Evolutionary conservation across 257 asterid species (phyloP).

Genomic region (Przewalskia tangutica): DNA sequence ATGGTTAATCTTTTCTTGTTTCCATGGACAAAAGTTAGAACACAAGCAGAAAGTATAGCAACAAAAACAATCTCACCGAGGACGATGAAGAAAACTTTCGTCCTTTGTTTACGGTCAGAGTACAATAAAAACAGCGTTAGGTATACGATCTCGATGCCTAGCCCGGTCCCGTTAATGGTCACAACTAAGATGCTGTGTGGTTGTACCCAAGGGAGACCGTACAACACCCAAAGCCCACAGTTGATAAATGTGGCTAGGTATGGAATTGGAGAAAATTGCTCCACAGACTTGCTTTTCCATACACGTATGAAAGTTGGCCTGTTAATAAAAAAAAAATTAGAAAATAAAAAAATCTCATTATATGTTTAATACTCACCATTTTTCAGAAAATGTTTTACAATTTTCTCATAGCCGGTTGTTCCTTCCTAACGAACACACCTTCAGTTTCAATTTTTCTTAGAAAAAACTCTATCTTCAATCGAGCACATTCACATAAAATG

Average conservation of each 20-base stretch:
- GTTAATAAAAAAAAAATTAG: not conserved
- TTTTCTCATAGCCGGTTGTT: too few relatives aligned
- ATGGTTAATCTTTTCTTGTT: conserved; percentile 45
- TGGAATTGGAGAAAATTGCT: conserved; percentile 69
- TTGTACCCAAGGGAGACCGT: conserved; percentile 74
- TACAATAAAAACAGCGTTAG: conserved; percentile 30
- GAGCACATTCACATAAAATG: too few relatives aligned
- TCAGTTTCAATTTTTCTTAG: too few relatives aligned
- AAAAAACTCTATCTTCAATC: too few relatives aligned
- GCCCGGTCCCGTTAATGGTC: conserved; percentile 64
- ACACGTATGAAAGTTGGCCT: conserved; percentile 66
- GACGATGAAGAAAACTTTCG: conserved; percentile 23
- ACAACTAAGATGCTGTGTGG: conserved; percentile 63
- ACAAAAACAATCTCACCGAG: conserved; percentile 34
- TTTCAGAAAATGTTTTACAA: too few relatives aligned
- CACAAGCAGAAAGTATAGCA: conserved; percentile 39
- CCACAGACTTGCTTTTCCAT: conserved; percentile 64
- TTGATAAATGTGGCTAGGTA: conserved; percentile 68
- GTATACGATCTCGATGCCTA: conserved; percentile 50
- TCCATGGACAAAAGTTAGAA: conserved; percentile 33
- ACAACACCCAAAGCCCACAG: conserved; percentile 74
- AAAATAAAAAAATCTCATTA: too few relatives aligned
- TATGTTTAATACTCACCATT: too few relatives aligned
- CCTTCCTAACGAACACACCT: too few relatives aligned
- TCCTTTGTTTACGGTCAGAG: conserved; percentile 39